phyloP scores from a whole-genome alignment of 129 eudicot species.

The Lonicera japonica region DNA sequence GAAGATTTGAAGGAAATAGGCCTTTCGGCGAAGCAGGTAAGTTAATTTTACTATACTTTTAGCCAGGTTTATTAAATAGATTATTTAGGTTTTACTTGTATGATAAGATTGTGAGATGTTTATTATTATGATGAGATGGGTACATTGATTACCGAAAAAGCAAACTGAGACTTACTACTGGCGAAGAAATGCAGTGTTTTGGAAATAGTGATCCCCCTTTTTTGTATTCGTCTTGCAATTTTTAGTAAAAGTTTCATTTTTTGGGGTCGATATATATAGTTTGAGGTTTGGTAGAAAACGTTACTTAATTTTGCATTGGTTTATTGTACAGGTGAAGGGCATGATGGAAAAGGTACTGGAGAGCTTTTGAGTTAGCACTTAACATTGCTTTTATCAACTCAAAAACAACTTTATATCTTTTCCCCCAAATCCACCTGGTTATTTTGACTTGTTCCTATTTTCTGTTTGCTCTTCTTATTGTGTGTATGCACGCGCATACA shows the following conservation, averaged over 20 bases:
- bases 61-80: not conserved
- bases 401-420: no score
- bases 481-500: no score
- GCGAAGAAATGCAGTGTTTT: not conserved
- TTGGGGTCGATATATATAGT: not conserved
- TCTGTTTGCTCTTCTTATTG: no score
- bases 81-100: not conserved
- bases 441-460: no score
- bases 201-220: not conserved
- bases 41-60: not conserved
- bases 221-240: not conserved
- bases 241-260: no score
- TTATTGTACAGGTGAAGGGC: slow-evolving; percentile 50
- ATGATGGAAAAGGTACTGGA: slow-evolving; percentile 54
- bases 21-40: slow-evolving; percentile 85
- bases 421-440: no score
- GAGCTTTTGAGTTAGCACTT: slow-evolving; percentile 57
- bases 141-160: no score
- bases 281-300: not conserved
- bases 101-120: not conserved
- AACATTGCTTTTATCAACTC: no score
- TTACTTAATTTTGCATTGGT: not conserved
- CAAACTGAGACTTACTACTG: not conserved
- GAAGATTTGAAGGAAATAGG: slow-evolving; percentile 79
- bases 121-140: no score